These are phyloP conservation scores for Wickerhamomyces subpelliculosus DNA, from an alignment of 805 yeast genomes.

Conservation along the genomic window DNA sequence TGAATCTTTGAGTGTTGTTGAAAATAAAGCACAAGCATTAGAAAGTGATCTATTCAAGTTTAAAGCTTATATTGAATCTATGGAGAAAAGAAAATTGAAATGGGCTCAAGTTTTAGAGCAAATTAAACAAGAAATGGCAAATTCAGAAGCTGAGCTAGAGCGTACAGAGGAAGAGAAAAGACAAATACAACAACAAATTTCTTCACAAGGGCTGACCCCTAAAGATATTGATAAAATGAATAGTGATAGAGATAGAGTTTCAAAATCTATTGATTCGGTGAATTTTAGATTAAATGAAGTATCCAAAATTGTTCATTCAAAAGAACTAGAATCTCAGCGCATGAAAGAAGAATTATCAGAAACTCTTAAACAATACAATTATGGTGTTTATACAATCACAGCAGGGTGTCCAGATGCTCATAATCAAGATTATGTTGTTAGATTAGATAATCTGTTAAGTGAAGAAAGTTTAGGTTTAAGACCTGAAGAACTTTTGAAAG, in stretches of 20 bases:
- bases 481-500: slow-evolving; percentile 32
- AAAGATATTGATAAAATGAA: slow-evolving; percentile 58
- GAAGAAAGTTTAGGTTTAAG: slow-evolving; percentile 40
- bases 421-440: slow-evolving; percentile 32
- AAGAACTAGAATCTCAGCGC: slow-evolving; percentile 42
- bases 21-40: slow-evolving; percentile 53
- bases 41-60: slow-evolving; percentile 67
- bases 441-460: slow-evolving; percentile 29
- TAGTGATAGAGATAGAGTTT: slow-evolving; percentile 51
- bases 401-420: slow-evolving; percentile 22
- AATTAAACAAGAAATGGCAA: slow-evolving; percentile 45
- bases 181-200: slow-evolving; percentile 36
- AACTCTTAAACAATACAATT: slow-evolving; percentile 50
- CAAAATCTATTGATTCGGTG: slow-evolving; percentile 44
- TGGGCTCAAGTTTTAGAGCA: slow-evolving; percentile 59
- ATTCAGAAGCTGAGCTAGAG: slow-evolving; percentile 35
- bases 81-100: slow-evolving; percentile 55
- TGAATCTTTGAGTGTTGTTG: slow-evolving; percentile 41
- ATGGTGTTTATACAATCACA: slow-evolving; percentile 42
- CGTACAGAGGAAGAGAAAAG: slow-evolving; percentile 35
- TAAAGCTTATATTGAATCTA: slow-evolving; percentile 60
- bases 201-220: slow-evolving; percentile 51
- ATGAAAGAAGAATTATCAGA: slow-evolving; percentile 45
- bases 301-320: slow-evolving; percentile 37
- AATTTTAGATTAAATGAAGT: slow-evolving; percentile 39